phyloP scores from a whole-genome alignment of 108 stramenopile species.

The Stephanodiscus minutulus region DNA sequence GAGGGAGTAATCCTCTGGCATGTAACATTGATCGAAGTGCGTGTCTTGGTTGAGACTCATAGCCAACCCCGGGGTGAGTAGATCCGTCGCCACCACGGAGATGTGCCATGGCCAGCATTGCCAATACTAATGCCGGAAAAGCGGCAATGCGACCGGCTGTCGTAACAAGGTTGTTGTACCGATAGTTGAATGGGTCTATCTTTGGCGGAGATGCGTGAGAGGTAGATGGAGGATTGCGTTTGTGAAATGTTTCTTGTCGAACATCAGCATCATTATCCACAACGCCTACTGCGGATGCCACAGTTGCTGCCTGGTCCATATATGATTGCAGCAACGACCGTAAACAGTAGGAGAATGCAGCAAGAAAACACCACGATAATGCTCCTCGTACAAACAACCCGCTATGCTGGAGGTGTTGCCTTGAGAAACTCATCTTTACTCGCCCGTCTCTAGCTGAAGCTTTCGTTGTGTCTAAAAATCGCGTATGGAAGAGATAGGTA shows the following conservation, averaged over 20 bases:
- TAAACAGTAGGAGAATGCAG: conserved; percentile 29
- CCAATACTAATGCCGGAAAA: conserved; percentile 42
- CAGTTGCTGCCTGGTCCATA: conserved; percentile 37
- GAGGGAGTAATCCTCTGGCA: conserved; percentile 20
- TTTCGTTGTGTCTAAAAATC: conserved; percentile 21
- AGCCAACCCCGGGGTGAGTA: conserved; percentile 34
- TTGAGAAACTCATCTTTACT: conserved; percentile 23
- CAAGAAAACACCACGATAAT: conserved; percentile 38
- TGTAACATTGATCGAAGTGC: conserved; percentile 8
- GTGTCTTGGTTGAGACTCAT: conserved; percentile 23
- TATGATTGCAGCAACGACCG: conserved; percentile 42
- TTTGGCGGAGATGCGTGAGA: not conserved
- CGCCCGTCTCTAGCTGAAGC: conserved; percentile 15
- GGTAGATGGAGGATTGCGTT: not conserved
- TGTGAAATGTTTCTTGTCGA: not conserved
- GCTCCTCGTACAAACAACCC: conserved; percentile 35
- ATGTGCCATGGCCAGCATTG: conserved; percentile 33
- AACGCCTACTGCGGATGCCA: conserved; percentile 25
- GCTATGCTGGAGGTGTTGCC: conserved; percentile 36
- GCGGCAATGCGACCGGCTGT: conserved; percentile 34
- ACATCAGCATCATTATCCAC: not conserved
- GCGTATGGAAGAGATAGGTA: conserved; percentile 27
- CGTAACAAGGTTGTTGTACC: conserved; percentile 32
- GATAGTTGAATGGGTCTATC: conserved; percentile 33
- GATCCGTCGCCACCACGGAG: conserved; percentile 40